These are phyloP conservation scores for Rhodotorula paludigena DNA, from an alignment of 768 basidiomycete genomes.

Conservation along the genomic window DNA sequence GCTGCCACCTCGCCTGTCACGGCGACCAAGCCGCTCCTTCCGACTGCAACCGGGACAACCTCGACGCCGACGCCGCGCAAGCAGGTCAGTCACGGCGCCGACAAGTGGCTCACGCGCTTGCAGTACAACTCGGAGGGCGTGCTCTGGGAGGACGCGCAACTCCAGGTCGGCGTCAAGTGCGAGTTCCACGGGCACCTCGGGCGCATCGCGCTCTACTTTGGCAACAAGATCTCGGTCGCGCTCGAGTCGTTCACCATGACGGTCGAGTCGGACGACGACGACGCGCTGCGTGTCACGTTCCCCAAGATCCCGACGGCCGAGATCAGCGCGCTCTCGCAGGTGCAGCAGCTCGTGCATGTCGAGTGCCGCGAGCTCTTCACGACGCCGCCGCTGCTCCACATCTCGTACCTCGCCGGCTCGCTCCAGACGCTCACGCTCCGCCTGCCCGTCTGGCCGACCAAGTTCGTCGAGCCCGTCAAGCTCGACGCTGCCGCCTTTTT, in stretches of 20 bases:
- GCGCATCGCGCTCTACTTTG: conserved; percentile 87
- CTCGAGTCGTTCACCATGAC: conserved; percentile 85
- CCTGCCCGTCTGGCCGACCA: conserved; percentile 78
- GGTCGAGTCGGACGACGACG: conserved; percentile 63
- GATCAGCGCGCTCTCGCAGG: conserved; percentile 75
- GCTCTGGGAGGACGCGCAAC: conserved; percentile 88
- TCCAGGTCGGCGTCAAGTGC: conserved; percentile 94
- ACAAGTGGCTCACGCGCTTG: conserved; percentile 49
- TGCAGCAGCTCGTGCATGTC: conserved; percentile 86
- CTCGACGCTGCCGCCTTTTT: conserved; percentile 83
- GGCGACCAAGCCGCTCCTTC: conserved; percentile 16
- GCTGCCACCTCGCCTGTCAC: conserved; percentile 5
- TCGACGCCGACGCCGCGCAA: conserved; percentile 31
- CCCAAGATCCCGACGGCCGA: conserved; percentile 82
- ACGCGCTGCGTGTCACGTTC: conserved; percentile 74
- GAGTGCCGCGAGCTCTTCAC: conserved; percentile 88
- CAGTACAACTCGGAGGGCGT: conserved; percentile 76
- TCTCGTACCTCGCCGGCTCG: conserved; percentile 89
- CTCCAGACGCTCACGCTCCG: conserved; percentile 78
- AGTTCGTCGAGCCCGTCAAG: conserved; percentile 90
- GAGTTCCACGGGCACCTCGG: conserved; percentile 93
- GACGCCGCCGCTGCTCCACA: conserved; percentile 66
- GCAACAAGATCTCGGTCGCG: conserved; percentile 87
- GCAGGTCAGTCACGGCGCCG: conserved; percentile 39
- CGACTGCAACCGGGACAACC: neutral